Evolutionary conservation across 768 basidiomycete species (phyloP).

Genomic region (Boletus rufocinnamomeus): DNA sequence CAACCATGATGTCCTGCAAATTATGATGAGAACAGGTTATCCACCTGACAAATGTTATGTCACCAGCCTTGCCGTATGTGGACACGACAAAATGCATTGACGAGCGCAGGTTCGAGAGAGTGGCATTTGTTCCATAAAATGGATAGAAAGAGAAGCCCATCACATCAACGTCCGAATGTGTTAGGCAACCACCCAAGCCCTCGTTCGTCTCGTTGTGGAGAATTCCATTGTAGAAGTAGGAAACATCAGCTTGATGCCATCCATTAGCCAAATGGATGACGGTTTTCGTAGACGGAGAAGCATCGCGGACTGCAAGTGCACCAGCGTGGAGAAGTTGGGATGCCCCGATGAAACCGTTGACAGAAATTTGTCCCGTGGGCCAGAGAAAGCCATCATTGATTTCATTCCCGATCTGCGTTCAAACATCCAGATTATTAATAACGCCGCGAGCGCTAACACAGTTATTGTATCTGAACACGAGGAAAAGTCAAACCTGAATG

Average conservation of each 20-base stretch:
- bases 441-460: background rate
- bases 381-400: conserved; percentile 15
- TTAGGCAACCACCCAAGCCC: conserved; percentile 6
- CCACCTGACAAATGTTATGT: too few relatives aligned
- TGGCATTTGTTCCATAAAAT: conserved; percentile 9
- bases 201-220: background rate
- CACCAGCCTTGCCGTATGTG: conserved; percentile 11
- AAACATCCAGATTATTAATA: background rate
- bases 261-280: conserved; percentile 13
- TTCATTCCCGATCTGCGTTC: conserved; percentile 17
- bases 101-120: conserved; percentile 9
- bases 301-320: conserved; percentile 11
- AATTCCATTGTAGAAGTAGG: conserved; percentile 12
- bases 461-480: background rate
- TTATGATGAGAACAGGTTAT: conserved; percentile 1
- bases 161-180: conserved; percentile 10
- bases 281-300: conserved; percentile 6
- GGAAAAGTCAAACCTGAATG: conserved; percentile 12
- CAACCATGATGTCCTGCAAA: conserved; percentile 12
- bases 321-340: conserved; percentile 40
- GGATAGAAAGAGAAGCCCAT: conserved; percentile 15
- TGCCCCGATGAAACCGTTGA: conserved; percentile 7
- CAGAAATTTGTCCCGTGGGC: conserved; percentile 5
- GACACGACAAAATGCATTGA: conserved; percentile 11
- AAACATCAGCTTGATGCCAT: conserved; percentile 5